Base-by-base conservation (phyloP, 129 eudicot species). In the Oenanthe sinensis region DNA sequence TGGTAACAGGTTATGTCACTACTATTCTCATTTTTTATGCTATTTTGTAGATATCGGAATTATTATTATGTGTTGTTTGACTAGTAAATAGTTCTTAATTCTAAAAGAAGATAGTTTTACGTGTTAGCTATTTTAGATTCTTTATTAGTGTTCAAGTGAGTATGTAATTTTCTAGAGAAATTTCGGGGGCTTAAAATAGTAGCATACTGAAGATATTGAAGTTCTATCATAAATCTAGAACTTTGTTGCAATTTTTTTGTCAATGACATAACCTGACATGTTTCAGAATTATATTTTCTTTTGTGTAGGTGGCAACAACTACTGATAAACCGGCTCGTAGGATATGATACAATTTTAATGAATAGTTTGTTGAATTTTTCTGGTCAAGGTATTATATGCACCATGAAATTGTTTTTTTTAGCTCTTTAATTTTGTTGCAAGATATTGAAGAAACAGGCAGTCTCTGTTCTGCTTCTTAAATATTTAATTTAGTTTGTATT, bases 241-340 rank as follows among this genome's bases (percentile, higher is more conserved):
- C 36, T n/a, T 19, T 70, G 75, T 70, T 39, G 24, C 52, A 72
- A 40, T 9, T 40, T 17, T n/a, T 17, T n/a, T 72, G 17, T 43
- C 12, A 46, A 7, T 46, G 60, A 47, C 40, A 16, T 58, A 52
- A 55, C 15, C 58, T 62, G 46, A 62, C 50, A 60, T 43, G n/a
- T 60, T 43, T 17, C 83, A 73, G 42, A 54, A 11, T 26, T 62
- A 43, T 44, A 52, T 75, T 77, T 30, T 80, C 49, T 75, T 47
- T 43, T 83, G 62, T 83, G 30, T 86, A 94, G 98, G 94, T 94
- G 98, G 98, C 98, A 94, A 88, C 98, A 91, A 86, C 93, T 94
- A 81, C 85, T 94, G 84, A 94, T 94, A 71, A 94, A 94, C 79
- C 87, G 97, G 79, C 92, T 94, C 81, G 98, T 94, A 26, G 98